Evolutionary conservation across 768 basidiomycete species (phyloP), one percentile per base, ranked within the genome.

Genomic region (Austroboletus festivus): DNA sequence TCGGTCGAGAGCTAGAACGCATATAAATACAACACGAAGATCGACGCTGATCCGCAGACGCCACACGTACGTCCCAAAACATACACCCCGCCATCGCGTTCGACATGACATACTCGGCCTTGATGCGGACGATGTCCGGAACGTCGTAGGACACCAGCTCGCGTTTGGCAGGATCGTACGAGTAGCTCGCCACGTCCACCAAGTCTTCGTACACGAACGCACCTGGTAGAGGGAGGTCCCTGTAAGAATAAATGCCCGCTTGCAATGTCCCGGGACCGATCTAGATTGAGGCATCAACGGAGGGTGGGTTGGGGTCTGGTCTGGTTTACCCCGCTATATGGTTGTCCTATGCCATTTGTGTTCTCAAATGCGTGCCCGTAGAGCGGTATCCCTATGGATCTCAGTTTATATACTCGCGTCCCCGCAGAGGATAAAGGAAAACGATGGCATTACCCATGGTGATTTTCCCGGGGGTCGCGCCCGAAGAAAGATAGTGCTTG

Each of bases 131-230:
- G 56, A 89, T 82, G 54, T 80, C 70, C 16, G 86, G 86, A 0
- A 79, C 82, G 60, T 93, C 90, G 65, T 89, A 90, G 4, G 81
- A 83, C 26, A 91, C 82, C 21, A 90, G 74, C 59, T 88, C 85
- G 48, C 69, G 67, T 56, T 75, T 85, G n/a, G 69, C 53, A 4
- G 80, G 61, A 62, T 91, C 81, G 66, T 89, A 92, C 12, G 85
- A 85, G 65, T 89, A 91, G 54, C 83, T 83, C 11, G 85, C 75
- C n/a, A 89, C 80, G 48, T 86, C 80, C 5, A 73, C 77, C 4
- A 73, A 68, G 61, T 92, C 86, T 62, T 89, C 81, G 59, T 73
- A 77, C 35, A 89, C 78, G 45, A 75, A 64, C 5, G 83, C 78
- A 15, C 79, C 80, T 18, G 78, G 70, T 21, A 81, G 72, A 70